Percentiles rank a stretch among this genome's conserved stretches.
phyloP scores from a whole-genome alignment of 2,329 filamentous ascomycete genomes.

The Sporothrix globosa region DNA sequence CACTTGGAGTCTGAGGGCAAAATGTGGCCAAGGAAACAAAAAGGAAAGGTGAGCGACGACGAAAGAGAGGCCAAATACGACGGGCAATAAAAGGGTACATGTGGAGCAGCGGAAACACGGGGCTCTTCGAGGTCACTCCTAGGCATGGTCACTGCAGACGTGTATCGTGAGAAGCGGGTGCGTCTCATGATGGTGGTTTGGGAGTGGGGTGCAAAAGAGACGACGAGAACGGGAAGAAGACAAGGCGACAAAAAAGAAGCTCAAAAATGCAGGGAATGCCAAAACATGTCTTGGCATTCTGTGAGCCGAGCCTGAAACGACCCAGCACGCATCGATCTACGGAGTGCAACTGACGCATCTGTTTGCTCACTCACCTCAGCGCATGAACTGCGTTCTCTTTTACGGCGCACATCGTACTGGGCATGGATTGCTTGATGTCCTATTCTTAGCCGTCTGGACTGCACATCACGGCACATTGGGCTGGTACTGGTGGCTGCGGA shows the following conservation, averaged over 20 bases:
- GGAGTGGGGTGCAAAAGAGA: slow-evolving; percentile 2
- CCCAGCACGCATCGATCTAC: slow-evolving; percentile 16
- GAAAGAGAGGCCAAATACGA: not conserved
- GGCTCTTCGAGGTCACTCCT: slow-evolving; percentile 15
- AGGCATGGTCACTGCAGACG: not conserved
- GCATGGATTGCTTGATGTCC: not conserved
- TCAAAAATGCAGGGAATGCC: slow-evolving; percentile 4
- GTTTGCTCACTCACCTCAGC: not conserved
- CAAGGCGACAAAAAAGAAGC: not conserved
- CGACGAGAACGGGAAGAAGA: not conserved
- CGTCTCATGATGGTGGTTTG: slow-evolving; percentile 26
- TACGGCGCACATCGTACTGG: not conserved
- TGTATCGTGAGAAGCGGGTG: slow-evolving; percentile 21
- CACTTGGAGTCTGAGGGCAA: slow-evolving; percentile 25
- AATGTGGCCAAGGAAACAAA: slow-evolving; percentile 20
- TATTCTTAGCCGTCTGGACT: slow-evolving; percentile 2
- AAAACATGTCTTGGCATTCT: slow-evolving; percentile 28
- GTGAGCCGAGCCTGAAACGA: slow-evolving; percentile 20
- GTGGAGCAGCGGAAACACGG: not conserved
- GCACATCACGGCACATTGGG: slow-evolving; percentile 12
- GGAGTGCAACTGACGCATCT: slow-evolving; percentile 11
- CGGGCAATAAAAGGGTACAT: not conserved
- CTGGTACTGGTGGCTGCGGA: not conserved
- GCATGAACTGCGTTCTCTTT: not conserved
- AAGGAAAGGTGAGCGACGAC: not conserved